phyloP scores from a whole-genome alignment of 2,329 filamentous ascomycete genomes.

The Fusarium protoensiforme region DNA sequence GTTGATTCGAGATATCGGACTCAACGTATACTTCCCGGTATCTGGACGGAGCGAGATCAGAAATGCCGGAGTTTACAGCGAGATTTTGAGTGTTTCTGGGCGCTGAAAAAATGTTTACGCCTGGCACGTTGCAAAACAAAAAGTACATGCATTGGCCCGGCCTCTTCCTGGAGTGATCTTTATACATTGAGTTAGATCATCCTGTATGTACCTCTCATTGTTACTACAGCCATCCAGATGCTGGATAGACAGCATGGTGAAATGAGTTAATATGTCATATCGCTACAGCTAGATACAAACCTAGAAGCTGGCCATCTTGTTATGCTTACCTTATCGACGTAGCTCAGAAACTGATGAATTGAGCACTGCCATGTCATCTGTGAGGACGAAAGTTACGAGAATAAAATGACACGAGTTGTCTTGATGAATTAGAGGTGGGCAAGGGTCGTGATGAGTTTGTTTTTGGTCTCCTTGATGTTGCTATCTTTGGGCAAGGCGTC shows the following conservation, averaged over 20 bases:
- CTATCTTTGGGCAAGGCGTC: background rate
- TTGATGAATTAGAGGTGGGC: background rate
- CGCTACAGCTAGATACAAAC: background rate
- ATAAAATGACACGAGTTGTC: background rate
- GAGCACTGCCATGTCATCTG: background rate
- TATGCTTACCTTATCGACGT: background rate
- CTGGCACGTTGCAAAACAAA: background rate
- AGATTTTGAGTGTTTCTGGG: background rate
- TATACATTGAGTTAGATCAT: background rate
- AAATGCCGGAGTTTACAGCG: background rate
- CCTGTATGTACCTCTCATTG: too few species aligned
- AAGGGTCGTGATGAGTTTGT: background rate
- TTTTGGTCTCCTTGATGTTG: background rate
- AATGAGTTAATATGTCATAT: background rate
- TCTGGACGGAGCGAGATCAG: background rate
- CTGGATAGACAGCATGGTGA: too few species aligned
- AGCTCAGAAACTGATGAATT: background rate
- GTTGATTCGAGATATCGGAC: background rate
- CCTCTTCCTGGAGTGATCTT: background rate
- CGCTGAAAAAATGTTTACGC: too few species aligned
- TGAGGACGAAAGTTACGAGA: background rate
- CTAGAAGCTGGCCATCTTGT: background rate
- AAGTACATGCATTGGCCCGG: background rate
- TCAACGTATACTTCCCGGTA: background rate
- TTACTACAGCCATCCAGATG: too few species aligned